Evolutionary conservation across 2,329 filamentous ascomycete genomes (phyloP).

Genomic region (Cercospora beticola): DNA sequence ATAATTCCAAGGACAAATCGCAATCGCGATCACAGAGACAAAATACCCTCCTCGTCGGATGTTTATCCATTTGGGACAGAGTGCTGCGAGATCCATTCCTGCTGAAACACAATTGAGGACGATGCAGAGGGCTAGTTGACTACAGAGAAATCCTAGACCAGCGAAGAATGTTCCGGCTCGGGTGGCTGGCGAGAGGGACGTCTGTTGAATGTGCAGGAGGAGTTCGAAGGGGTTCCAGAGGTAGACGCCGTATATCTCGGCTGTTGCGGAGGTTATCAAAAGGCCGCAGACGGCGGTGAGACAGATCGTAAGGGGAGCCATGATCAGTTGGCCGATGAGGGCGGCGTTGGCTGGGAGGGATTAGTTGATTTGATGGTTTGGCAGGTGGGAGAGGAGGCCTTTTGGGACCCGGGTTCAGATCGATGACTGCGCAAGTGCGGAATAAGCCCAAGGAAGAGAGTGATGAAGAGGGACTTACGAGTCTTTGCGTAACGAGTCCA

Average conservation of each 20-base stretch:
- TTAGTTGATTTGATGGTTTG: not conserved
- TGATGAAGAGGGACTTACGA: not conserved
- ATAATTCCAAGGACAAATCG: constrained; percentile 45
- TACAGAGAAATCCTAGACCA: constrained; percentile 32
- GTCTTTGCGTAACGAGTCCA: constrained; percentile 30
- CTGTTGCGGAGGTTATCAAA: constrained; percentile 29
- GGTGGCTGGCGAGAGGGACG: constrained; percentile 23
- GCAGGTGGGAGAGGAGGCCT: not conserved
- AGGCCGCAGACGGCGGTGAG: constrained; percentile 29
- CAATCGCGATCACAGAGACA: constrained; percentile 39
- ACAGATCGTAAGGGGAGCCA: constrained; percentile 33
- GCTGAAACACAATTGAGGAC: constrained; percentile 43
- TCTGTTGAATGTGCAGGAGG: constrained; percentile 28
- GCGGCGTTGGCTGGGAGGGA: constrained; percentile 14
- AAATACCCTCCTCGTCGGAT: constrained; percentile 45
- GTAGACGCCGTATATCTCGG: constrained; percentile 27
- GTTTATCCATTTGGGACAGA: constrained; percentile 45
- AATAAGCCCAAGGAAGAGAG: not conserved
- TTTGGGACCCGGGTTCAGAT: too few species aligned
- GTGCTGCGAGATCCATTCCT: constrained; percentile 45
- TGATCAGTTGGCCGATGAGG: constrained; percentile 33
- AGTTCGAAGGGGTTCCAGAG: constrained; percentile 32
- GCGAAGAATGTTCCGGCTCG: constrained; percentile 37
- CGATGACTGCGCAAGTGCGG: too few species aligned
- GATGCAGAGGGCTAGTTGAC: constrained; percentile 35